Percentiles rank a stretch among this genome's conserved stretches.
Evolutionary conservation across 2,329 filamentous ascomycete species (phyloP).

Genomic region (Furcasterigmium furcatum): DNA sequence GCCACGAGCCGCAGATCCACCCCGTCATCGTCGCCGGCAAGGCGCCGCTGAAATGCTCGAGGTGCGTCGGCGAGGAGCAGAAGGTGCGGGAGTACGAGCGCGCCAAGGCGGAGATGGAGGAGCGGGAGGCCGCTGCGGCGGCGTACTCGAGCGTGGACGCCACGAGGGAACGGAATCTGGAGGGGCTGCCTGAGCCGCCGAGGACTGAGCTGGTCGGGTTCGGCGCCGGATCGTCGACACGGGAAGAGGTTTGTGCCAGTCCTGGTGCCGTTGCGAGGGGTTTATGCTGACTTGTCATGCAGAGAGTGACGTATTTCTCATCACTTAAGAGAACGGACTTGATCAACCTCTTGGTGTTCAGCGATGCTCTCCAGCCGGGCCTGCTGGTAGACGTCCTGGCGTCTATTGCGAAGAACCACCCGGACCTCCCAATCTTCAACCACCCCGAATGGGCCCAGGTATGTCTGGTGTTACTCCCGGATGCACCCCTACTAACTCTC

Average conservation of each 20-base stretch:
- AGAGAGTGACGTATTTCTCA: constrained; percentile 37
- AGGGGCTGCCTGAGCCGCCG: constrained; percentile 25
- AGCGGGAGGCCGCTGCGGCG: background rate
- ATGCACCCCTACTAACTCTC: too few relatives aligned
- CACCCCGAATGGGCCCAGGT: constrained; percentile 34
- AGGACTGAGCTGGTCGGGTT: constrained; percentile 36
- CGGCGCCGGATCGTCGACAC: constrained; percentile 18
- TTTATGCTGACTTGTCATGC: background rate
- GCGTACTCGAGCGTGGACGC: constrained; percentile 20
- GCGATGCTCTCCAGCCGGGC: constrained; percentile 35
- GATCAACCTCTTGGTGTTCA: constrained; percentile 35
- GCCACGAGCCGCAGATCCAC: constrained; percentile 14
- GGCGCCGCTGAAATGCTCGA: constrained; percentile 13
- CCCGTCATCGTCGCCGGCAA: constrained; percentile 8
- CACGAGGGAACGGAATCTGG: constrained; percentile 26
- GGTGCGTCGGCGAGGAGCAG: constrained; percentile 8
- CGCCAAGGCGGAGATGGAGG: background rate
- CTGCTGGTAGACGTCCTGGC: constrained; percentile 37
- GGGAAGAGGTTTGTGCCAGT: background rate
- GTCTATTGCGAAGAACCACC: constrained; percentile 37
- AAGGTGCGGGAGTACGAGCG: background rate
- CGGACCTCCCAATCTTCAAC: constrained; percentile 37
- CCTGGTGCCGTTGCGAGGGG: background rate
- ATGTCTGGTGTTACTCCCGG: too few relatives aligned
- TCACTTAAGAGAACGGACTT: constrained; percentile 31